Percentiles rank a stretch among this genome's conserved stretches.
Evolutionary conservation across 495 filamentous ascomycete genomes (phyloP).

Genomic region (Durotheca rogersii): DNA sequence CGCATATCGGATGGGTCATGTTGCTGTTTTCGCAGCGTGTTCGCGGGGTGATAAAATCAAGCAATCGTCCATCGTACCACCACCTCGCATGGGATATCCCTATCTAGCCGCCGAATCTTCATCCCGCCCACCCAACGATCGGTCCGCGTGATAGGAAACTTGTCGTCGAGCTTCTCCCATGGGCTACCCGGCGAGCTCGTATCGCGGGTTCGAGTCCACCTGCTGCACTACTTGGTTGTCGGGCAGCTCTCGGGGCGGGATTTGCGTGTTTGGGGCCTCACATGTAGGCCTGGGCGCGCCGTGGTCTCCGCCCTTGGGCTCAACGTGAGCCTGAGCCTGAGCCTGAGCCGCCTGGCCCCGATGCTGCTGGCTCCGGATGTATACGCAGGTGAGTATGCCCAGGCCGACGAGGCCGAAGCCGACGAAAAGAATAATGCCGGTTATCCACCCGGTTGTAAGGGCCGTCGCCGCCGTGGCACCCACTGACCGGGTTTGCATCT

Average conservation of each 20-base stretch:
- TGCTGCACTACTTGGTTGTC: conserved; percentile 1
- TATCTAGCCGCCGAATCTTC: too few species aligned
- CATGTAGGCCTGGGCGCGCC: background rate
- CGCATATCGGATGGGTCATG: too few species aligned
- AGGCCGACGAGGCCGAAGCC: background rate
- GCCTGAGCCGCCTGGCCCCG: background rate
- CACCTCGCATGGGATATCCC: too few species aligned
- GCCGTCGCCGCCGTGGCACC: conserved; percentile 1
- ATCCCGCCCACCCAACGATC: background rate
- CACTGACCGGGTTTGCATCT: too few species aligned
- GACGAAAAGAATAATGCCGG: conserved; percentile 11
- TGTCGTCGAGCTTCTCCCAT: background rate
- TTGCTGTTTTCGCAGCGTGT: too few species aligned
- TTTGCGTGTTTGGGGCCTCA: background rate
- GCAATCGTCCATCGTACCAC: too few species aligned
- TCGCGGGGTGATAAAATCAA: too few species aligned
- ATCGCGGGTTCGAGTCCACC: background rate
- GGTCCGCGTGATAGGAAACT: too few species aligned
- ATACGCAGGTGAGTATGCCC: background rate
- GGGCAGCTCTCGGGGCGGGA: conserved; percentile 1
- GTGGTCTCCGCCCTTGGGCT: conserved; percentile 7
- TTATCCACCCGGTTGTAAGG: conserved; percentile 13
- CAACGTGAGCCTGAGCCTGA: too few species aligned
- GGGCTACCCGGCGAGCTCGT: conserved; percentile 7
- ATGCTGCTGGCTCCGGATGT: background rate